A percentile compares a stretch with the other conserved stretches of the same genome.
Evolutionary conservation across 495 filamentous ascomycete species (phyloP).

Genomic region (Xylaria venustula): DNA sequence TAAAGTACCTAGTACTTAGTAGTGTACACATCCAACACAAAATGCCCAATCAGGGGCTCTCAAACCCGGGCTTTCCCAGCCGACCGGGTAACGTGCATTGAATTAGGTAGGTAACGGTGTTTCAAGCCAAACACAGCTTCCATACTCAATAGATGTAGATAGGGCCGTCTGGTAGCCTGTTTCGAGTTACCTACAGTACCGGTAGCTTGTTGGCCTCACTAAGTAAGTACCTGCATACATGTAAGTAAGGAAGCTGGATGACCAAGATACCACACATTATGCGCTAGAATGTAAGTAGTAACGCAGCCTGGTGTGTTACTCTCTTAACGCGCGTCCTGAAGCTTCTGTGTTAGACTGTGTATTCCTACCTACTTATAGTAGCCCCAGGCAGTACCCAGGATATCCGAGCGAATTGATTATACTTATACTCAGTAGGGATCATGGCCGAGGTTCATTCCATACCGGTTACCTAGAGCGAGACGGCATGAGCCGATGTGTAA

Average conservation of each 20-base stretch:
- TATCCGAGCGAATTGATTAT: too few relatives aligned
- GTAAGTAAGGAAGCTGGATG: too few relatives aligned
- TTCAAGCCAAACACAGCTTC: background rate
- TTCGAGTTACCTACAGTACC: background rate
- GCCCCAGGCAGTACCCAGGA: too few relatives aligned
- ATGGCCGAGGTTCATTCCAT: background rate
- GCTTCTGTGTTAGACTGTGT: too few relatives aligned
- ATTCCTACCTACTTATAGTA: too few relatives aligned
- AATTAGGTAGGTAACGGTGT: background rate
- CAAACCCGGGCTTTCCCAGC: background rate
- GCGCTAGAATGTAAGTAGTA: too few relatives aligned
- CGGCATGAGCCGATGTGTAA: background rate
- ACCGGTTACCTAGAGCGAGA: background rate
- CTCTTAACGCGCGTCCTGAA: too few relatives aligned
- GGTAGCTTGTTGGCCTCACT: background rate
- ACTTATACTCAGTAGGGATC: background rate
- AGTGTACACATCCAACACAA: background rate
- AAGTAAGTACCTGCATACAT: too few relatives aligned
- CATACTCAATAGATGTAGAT: too few relatives aligned
- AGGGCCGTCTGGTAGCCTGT: background rate
- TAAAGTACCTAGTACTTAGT: background rate
- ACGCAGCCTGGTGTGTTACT: too few relatives aligned
- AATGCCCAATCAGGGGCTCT: background rate
- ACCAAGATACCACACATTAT: too few relatives aligned
- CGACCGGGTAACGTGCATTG: background rate